Percentiles rank a stretch among this genome's conserved stretches.
Conservation (phyloP, 148 eudicot genomes). For the Persicaria tinctoria region DNA sequence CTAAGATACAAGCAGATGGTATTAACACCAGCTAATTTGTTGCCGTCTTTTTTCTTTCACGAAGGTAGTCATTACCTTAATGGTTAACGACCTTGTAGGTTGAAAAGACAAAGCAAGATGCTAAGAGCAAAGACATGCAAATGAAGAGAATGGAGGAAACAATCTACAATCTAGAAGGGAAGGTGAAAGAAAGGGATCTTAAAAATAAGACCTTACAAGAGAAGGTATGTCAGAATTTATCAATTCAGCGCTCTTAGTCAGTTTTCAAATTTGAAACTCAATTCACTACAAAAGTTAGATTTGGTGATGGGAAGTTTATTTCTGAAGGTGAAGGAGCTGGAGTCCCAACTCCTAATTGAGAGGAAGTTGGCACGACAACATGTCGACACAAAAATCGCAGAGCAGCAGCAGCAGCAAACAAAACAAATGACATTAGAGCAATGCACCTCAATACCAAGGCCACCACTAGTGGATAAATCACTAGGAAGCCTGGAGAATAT, state of each 20-base stretch:
- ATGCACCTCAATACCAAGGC: conserved; percentile 32
- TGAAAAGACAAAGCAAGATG: conserved; percentile 74
- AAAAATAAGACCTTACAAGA: conserved; percentile 78
- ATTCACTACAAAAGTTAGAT: background rate
- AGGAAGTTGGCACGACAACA: conserved; percentile 89
- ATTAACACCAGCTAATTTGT: background rate
- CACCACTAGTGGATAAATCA: conserved; percentile 45
- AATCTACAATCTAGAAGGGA: conserved; percentile 55
- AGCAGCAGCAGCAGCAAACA: conserved; percentile 38
- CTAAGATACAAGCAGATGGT: conserved; percentile 84
- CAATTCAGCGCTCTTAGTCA: background rate
- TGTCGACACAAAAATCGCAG: conserved; percentile 69
- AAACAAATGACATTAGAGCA: conserved; percentile 46
- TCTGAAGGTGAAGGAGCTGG: conserved; percentile 81
- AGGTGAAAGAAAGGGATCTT: conserved; percentile 73
- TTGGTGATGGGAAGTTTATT: background rate
- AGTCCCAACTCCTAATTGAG: conserved; percentile 79
- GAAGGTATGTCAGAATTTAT: conserved; percentile 38
- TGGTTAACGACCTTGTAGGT: conserved; percentile 26
- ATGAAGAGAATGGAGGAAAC: conserved; percentile 81
- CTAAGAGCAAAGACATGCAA: conserved; percentile 68
- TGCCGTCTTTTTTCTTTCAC: too few relatives aligned
- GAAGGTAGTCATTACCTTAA: background rate
- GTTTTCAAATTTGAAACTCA: too few relatives aligned
- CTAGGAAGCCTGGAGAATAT: conserved; percentile 25